Conservation (phyloP, 257 asterid genomes). For the Craterostigma plantagineum region DNA sequence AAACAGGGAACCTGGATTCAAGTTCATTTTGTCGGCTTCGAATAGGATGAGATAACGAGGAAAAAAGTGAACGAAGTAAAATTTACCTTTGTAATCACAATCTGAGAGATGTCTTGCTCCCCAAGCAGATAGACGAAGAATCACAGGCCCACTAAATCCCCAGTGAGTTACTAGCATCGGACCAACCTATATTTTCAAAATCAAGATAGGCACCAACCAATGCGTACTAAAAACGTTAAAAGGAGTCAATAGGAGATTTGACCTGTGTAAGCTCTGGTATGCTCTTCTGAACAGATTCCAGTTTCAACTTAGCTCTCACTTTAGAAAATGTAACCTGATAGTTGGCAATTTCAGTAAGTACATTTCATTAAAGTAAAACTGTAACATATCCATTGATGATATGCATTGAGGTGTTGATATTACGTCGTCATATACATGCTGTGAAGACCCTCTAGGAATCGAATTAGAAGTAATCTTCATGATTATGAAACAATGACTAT, state of each 20-base stretch:
- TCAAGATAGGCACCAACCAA: constrained; percentile 12
- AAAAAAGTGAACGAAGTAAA: constrained; percentile 1
- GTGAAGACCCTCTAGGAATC: too few species aligned
- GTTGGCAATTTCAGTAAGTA: too few species aligned
- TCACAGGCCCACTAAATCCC: constrained; percentile 97
- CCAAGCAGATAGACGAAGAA: constrained; percentile 94
- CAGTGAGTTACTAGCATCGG: constrained; percentile 91
- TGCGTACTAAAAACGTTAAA: constrained; percentile 5
- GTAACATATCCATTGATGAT: too few species aligned
- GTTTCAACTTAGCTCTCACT: constrained; percentile 60
- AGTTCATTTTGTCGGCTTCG: constrained; percentile 8
- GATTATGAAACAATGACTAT: too few species aligned
- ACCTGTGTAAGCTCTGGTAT: constrained; percentile 82
- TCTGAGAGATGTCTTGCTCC: constrained; percentile 78
- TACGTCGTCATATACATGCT: too few species aligned
- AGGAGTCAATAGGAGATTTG: constrained; percentile 14
- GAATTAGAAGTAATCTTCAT: too few species aligned
- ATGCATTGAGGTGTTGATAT: too few species aligned
- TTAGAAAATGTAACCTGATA: constrained; percentile 63
- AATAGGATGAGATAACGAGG: not conserved
- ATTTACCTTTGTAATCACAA: constrained; percentile 57
- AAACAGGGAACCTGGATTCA: constrained; percentile 42
- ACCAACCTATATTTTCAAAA: constrained; percentile 47
- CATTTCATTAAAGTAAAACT: not conserved
- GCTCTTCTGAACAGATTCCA: constrained; percentile 38